Evolutionary conservation across 192 early-diverging fungal species (phyloP).

Genomic region (Oehlia diaphana): DNA sequence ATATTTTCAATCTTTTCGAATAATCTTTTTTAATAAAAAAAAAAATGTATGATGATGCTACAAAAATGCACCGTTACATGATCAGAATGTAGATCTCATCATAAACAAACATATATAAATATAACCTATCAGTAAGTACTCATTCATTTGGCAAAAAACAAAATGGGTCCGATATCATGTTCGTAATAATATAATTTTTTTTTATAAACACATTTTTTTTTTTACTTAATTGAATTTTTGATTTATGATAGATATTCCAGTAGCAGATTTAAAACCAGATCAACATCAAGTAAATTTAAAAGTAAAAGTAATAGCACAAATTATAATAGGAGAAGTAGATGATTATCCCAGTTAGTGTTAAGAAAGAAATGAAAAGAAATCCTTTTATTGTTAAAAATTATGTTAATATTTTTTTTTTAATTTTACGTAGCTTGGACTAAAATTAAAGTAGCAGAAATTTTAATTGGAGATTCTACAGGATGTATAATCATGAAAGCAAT

Average conservation of each 20-base stretch:
- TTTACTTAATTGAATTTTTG: too few relatives aligned
- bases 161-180: neutral
- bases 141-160: neutral
- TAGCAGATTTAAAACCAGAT: conserved; percentile 14
- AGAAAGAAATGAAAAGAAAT: neutral
- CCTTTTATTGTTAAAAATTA: neutral
- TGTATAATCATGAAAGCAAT: conserved; percentile 29
- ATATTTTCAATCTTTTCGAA: too few relatives aligned
- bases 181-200: neutral
- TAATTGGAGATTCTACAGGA: conserved; percentile 23
- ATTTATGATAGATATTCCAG: neutral
- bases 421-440: conserved; percentile 9
- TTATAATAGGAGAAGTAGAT: conserved; percentile 23
- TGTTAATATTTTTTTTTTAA: neutral
- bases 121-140: neutral
- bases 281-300: conserved; percentile 28
- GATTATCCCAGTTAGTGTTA: conserved; percentile 5
- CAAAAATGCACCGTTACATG: too few relatives aligned
- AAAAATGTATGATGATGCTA: too few relatives aligned
- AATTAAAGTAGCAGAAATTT: conserved; percentile 29
- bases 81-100: too few relatives aligned
- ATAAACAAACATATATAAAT: neutral
- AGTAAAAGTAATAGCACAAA: conserved; percentile 27
- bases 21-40: too few relatives aligned
- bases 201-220: neutral